Conservation (phyloP, 768 basidiomycete species). For the Nidularia pulvinata region DNA sequence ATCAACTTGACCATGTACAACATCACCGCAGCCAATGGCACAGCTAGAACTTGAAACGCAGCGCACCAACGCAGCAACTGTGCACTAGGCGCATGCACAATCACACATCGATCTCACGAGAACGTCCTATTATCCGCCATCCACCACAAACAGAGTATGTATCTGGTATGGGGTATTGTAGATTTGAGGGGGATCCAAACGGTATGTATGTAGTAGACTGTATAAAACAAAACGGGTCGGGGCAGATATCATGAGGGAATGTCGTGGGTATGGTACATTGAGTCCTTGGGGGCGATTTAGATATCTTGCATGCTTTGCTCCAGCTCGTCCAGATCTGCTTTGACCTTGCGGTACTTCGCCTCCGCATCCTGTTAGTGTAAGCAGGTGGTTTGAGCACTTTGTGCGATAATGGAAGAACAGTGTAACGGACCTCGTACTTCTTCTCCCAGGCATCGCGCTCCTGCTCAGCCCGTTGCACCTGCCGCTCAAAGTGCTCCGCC, state of each 20-base stretch:
- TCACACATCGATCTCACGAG: not conserved
- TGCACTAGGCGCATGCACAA: too few relatives aligned
- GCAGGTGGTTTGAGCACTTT: constrained; percentile 2
- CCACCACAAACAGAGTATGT: constrained; percentile 4
- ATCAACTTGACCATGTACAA: too few relatives aligned
- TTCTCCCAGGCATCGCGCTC: constrained; percentile 94
- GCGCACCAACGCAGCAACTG: not conserved
- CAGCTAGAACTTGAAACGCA: too few relatives aligned
- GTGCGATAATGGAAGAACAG: constrained; percentile 1
- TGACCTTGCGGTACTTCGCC: constrained; percentile 69
- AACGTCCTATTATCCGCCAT: constrained; percentile 9
- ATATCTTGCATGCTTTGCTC: constrained; percentile 73
- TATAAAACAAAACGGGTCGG: not conserved
- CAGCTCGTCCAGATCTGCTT: constrained; percentile 85
- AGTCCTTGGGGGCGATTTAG: constrained; percentile 27
- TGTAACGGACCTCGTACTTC: constrained; percentile 81
- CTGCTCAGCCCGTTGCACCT: constrained; percentile 82
- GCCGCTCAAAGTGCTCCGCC: constrained; percentile 97
- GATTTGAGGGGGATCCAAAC: constrained; percentile 7
- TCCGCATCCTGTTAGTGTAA: constrained; percentile 57
- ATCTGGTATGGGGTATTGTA: constrained; percentile 1
- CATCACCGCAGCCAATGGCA: too few relatives aligned
- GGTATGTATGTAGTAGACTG: not conserved
- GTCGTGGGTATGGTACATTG: not conserved
- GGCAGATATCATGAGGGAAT: not conserved